Evolutionary conservation across 2,329 filamentous ascomycete genomes (phyloP), one percentile per base, ranked within the genome.

Genomic region (Trichoderma sp.): DNA sequence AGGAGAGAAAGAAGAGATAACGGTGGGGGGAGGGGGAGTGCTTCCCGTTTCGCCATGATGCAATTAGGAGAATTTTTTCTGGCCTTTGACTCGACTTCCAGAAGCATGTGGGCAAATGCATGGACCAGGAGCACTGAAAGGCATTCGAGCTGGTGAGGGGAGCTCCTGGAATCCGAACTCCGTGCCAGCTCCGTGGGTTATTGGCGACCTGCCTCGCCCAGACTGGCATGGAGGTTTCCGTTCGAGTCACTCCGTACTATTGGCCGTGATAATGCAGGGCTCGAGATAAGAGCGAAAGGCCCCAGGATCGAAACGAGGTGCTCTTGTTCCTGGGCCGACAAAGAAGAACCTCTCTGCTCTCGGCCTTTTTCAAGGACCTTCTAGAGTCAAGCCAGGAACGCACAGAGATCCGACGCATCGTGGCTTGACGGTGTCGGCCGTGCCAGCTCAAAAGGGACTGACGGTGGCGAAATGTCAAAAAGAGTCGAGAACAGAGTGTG

Each of bases 51-150:
- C 3, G 34, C 34, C 58, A 61, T 61, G 61, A 64, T 64, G 61
- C 61, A 64, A 57, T 63, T 64, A 64, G 61, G 52, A 64, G 61
- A 64, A 64, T 64, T 64, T 64, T 57, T 57, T 21, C 26, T 3
- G 3, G n/a, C 45, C 45, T 24, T 34, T 43, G n/a, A 14, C 34
- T 39, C 34, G 34, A 12, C 30, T 61, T 63, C 52, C 61, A 64
- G 61, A 64, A 64, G 45, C 51, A 64, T 64, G 61, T 56, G 61
- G 61, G 61, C 61, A 64, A 51, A 57, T 15, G 61, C 61, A 57
- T 64, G 61, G 61, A 51, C 61, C 61, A 56, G 52, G 28, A 48
- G 28, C 24, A 28, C 21, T 54, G 10, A 9, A 9, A 45, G 39
- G 47, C 47, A 34, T 30, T 28, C 12, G 34, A 39, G 34, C 34